These are phyloP conservation scores for Penicillium sp. DNA, from an alignment of 2,329 filamentous ascomycete species.

Conservation along the genomic window DNA sequence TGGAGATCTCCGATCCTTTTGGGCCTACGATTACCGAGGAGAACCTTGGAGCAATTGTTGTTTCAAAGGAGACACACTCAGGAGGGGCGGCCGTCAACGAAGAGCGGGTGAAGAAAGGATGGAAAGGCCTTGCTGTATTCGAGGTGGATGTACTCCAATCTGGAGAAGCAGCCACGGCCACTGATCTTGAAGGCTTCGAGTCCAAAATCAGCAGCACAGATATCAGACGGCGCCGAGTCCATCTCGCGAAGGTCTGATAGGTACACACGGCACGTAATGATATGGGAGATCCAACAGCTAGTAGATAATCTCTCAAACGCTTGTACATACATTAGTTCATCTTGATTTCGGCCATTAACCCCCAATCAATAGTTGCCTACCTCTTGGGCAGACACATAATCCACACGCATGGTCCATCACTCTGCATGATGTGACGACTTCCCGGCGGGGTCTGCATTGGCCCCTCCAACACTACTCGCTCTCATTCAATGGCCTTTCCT, in stretches of 20 bases:
- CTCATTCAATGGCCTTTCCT: conserved; percentile 20
- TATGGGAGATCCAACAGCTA: conserved; percentile 4
- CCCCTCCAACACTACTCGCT: conserved; percentile 24
- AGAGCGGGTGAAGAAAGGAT: conserved; percentile 73
- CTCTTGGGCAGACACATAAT: not conserved
- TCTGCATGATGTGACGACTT: conserved; percentile 27
- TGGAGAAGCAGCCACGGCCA: conserved; percentile 47
- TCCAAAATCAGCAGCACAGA: conserved; percentile 90
- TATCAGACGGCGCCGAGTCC: conserved; percentile 60
- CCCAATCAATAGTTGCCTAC: conserved; percentile 10
- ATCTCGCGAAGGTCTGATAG: conserved; percentile 34
- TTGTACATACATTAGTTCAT: conserved; percentile 13
- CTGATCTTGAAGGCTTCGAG: conserved; percentile 63
- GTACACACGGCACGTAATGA: conserved; percentile 6
- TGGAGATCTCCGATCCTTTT: conserved; percentile 82
- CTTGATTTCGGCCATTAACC: conserved; percentile 19
- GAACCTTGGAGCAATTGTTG: conserved; percentile 74
- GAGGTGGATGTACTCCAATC: conserved; percentile 86
- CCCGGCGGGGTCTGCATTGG: conserved; percentile 21
- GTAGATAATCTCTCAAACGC: conserved; percentile 6
- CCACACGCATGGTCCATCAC: conserved; percentile 21
- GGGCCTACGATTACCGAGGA: conserved; percentile 86
- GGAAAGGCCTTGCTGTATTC: conserved; percentile 73
- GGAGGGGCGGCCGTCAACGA: conserved; percentile 85
- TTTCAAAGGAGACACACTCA: conserved; percentile 82